A percentile compares a stretch with the other conserved stretches of the same genome.
Evolutionary conservation across 768 basidiomycete genomes (phyloP).

Genomic region (Amanita pallidorosea): DNA sequence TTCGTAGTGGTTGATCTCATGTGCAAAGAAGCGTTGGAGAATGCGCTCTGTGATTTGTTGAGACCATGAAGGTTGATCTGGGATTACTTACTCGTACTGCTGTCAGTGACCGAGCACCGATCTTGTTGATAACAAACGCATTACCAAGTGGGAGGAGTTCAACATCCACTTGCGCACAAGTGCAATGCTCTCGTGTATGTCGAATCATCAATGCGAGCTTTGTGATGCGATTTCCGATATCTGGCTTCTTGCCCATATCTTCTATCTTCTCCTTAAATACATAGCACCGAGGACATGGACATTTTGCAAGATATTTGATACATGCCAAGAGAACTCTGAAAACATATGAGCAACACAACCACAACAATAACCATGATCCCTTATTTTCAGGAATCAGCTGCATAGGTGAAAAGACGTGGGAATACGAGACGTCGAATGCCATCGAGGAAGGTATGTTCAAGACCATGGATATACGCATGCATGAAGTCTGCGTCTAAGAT

Average conservation of each 20-base stretch:
- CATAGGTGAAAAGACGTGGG: conserved; percentile 22
- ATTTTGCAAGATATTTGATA: conserved; percentile 22
- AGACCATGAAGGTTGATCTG: too few relatives aligned
- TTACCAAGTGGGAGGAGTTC: neutral
- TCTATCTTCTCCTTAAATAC: conserved; percentile 15
- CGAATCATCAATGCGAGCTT: conserved; percentile 3
- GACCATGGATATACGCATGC: conserved; percentile 21
- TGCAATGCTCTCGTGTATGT: neutral
- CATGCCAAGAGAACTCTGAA: conserved; percentile 18
- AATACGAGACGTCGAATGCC: conserved; percentile 19
- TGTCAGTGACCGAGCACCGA: neutral
- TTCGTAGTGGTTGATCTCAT: conserved; percentile 15
- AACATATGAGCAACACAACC: neutral
- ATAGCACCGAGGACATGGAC: conserved; percentile 24
- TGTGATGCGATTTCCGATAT: conserved; percentile 6
- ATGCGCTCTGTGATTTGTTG: conserved; percentile 12
- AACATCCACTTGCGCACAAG: neutral
- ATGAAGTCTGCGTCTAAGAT: conserved; percentile 23
- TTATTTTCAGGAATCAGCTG: conserved; percentile 29
- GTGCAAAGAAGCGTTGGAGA: conserved; percentile 11
- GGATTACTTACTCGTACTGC: too few relatives aligned
- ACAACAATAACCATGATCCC: neutral
- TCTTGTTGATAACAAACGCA: neutral
- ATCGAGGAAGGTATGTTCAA: conserved; percentile 19
- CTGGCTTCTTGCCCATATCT: conserved; percentile 16